Evolutionary conservation across 192 early-diverging fungal genomes (phyloP), one percentile per base, ranked within the genome.

Genomic region (Coemansia sp.): DNA sequence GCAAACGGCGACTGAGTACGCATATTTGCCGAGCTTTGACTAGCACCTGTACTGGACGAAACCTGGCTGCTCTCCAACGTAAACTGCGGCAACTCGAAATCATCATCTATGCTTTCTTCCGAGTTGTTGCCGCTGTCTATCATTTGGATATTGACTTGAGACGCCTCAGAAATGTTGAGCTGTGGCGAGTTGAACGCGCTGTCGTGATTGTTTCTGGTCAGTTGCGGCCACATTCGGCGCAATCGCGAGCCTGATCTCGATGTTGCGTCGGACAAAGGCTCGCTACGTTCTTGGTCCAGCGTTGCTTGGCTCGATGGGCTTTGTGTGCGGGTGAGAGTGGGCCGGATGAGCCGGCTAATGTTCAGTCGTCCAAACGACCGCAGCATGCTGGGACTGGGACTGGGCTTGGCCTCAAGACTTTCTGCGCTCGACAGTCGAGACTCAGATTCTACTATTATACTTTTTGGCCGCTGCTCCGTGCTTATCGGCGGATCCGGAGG

Each of bases 401-500:
- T 68, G 19, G 62, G 54, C 32, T 62, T 64, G 9, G 62, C 39
- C 29, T 66, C 66, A 24, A 66, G 59, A 53, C 43, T 61, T 2
- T 64, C 57, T 4, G 37, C 9, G 12, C 45, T 43, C 3, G 49
- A 52, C 4, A 15, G 19, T 4, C 45, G 9, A 64, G 21, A 19
- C 52, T 37, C 5, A 17, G 27, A 6, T 5, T 32, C 10, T 0
- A 48, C 43, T 3, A 24, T 15, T 17, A 38, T 15, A n/a, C 52
- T 56, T 17, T n/a, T 19, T n/a, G 41, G 24, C 17, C 43, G 57
- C 17, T 22, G 38, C 27, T 35, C 55, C 0, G 52, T 38, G 35
- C 35, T 32, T 5, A 62, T 43, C 5, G 71, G 65, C 4, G 77
- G 77, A 45, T 80, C 77, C 0, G 57, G 48, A 0, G 77, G 77